Percentiles rank a stretch among this genome's conserved stretches.
Conservation (phyloP, 1,139 yeast genomes). For the Geotrichum carabidarum region DNA sequence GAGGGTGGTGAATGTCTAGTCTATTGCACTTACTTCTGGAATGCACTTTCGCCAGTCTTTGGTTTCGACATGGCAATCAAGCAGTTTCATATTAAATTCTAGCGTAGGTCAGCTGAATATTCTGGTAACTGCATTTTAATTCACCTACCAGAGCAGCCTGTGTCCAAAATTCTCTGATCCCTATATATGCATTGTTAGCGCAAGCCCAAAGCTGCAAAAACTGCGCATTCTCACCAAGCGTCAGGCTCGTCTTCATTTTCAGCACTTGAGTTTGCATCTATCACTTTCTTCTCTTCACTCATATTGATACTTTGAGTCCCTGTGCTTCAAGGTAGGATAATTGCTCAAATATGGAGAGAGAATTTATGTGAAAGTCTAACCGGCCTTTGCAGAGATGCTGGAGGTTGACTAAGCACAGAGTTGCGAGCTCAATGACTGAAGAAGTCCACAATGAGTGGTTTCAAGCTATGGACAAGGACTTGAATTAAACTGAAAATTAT, state of each 20-base stretch:
- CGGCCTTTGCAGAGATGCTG: too few relatives aligned
- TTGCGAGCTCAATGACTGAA: too few relatives aligned
- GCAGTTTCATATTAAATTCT: conserved; percentile 57
- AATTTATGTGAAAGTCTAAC: too few relatives aligned
- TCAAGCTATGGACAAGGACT: too few relatives aligned
- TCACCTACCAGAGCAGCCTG: conserved; percentile 57
- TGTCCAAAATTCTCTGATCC: conserved; percentile 63
- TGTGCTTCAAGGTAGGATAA: too few relatives aligned
- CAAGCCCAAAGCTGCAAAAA: background rate
- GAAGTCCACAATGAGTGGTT: too few relatives aligned
- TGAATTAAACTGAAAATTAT: too few relatives aligned
- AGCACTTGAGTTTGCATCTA: background rate
- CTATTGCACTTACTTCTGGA: conserved; percentile 41
- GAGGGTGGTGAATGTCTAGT: background rate
- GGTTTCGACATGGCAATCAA: conserved; percentile 66
- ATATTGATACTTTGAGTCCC: too few relatives aligned
- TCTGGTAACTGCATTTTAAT: background rate
- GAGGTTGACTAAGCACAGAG: too few relatives aligned
- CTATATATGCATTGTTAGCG: conserved; percentile 25
- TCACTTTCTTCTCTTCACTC: background rate
- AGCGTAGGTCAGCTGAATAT: background rate
- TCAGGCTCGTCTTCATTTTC: conserved; percentile 53
- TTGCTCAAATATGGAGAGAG: too few relatives aligned
- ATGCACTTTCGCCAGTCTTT: conserved; percentile 70
- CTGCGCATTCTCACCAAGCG: conserved; percentile 39